These are phyloP conservation scores for Micractinium sp. DNA, from an alignment of 139 green algal genomes.

Conservation along the genomic window DNA sequence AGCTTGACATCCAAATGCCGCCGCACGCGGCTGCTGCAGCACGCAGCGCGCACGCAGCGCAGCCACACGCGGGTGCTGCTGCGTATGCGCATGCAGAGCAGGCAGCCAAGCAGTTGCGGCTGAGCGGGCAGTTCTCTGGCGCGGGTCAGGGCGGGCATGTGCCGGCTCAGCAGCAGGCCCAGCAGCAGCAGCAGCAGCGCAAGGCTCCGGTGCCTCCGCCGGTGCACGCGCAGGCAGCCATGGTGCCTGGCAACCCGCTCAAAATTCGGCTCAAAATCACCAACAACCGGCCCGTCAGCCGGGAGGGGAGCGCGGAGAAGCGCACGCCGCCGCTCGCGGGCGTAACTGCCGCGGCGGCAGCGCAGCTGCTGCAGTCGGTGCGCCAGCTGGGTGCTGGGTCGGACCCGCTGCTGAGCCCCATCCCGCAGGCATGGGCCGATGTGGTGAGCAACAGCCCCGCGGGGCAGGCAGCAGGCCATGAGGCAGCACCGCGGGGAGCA, in stretches of 20 bases:
- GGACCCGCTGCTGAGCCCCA: slow-evolving; percentile 8
- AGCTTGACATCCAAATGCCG: background rate
- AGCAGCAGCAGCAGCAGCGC: slow-evolving; percentile 6
- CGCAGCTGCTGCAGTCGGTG: background rate
- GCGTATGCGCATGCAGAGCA: background rate
- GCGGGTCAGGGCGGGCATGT: background rate
- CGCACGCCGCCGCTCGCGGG: background rate
- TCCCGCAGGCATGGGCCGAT: background rate
- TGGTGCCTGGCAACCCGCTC: slow-evolving; percentile 16
- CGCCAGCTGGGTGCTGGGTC: slow-evolving; percentile 16
- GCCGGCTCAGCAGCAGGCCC: background rate
- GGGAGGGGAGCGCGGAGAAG: background rate
- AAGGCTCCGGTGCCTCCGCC: background rate
- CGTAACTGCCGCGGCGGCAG: background rate
- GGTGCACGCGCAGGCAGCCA: background rate
- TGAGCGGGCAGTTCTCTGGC: background rate
- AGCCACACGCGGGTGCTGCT: background rate
- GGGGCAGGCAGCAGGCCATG: background rate
- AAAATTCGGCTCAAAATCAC: slow-evolving; percentile 11
- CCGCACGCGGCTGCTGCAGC: background rate
- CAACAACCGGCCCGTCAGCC: background rate
- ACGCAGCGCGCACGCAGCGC: background rate
- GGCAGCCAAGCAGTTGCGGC: background rate
- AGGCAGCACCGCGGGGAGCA: background rate
- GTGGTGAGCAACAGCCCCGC: background rate